Percentiles rank a stretch among this genome's conserved stretches.
Conservation (phyloP, 176 grass and related monocot genomes). For the Raddia distichophylla region DNA sequence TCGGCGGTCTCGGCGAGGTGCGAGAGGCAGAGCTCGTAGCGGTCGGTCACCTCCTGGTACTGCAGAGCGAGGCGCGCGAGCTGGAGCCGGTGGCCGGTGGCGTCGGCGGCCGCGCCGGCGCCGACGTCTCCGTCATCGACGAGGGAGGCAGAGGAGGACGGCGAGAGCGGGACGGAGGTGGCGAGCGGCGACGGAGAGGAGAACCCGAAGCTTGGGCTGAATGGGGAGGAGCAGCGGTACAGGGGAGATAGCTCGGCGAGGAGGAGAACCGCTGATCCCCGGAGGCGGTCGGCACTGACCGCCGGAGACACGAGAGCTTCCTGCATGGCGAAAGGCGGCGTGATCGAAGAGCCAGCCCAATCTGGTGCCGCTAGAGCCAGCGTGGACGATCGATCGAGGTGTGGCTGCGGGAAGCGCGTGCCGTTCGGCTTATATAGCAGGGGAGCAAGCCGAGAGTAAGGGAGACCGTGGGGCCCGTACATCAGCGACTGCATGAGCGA, state of each 20-base stretch:
- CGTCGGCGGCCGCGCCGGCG: neutral
- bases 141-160: slow-evolving; percentile 63
- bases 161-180: slow-evolving; percentile 75
- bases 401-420: slow-evolving; percentile 15
- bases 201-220: slow-evolving; percentile 54
- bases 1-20: slow-evolving; percentile 75
- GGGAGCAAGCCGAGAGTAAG: slow-evolving; percentile 38
- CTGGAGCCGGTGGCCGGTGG: slow-evolving; percentile 69
- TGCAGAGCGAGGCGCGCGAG: slow-evolving; percentile 80
- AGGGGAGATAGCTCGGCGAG: slow-evolving; percentile 52
- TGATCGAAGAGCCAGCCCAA: neutral
- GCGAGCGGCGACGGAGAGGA: slow-evolving; percentile 51
- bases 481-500: slow-evolving; percentile 14
- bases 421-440: slow-evolving; percentile 34
- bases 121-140: slow-evolving; percentile 45
- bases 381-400: slow-evolving; percentile 9
- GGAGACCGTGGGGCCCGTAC: slow-evolving; percentile 48
- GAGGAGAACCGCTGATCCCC: slow-evolving; percentile 59
- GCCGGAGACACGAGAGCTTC: slow-evolving; percentile 49
- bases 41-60: slow-evolving; percentile 80
- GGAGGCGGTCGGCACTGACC: slow-evolving; percentile 54
- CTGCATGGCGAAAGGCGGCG: slow-evolving; percentile 62
- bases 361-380: neutral
- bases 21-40: slow-evolving; percentile 84
- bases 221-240: slow-evolving; percentile 67